phyloP scores from a whole-genome alignment of 2,329 filamentous ascomycete species.

The Fusarium sp. region DNA sequence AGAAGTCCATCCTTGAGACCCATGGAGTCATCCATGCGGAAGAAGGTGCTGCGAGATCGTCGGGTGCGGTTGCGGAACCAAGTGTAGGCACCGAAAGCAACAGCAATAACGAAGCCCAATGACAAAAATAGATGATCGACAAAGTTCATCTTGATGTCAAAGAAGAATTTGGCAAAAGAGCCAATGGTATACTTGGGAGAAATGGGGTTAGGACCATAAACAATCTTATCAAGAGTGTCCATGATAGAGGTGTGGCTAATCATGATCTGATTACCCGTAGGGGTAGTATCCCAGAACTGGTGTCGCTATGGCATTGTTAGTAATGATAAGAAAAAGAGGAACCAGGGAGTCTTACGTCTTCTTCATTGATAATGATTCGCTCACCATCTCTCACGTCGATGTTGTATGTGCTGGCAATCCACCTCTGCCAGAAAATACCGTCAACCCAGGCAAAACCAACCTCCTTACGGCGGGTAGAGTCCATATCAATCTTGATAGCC shows the following conservation, averaged over 20 bases:
- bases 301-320: slow-evolving; percentile 75
- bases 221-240: slow-evolving; percentile 82
- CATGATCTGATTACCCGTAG: slow-evolving; percentile 89
- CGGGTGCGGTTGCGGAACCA: slow-evolving; percentile 69
- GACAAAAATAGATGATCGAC: slow-evolving; percentile 71
- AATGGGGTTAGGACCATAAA: slow-evolving; percentile 77
- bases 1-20: slow-evolving; percentile 76
- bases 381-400: slow-evolving; percentile 90
- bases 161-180: slow-evolving; percentile 78
- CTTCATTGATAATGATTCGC: slow-evolving; percentile 94
- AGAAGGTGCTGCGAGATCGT: slow-evolving; percentile 68
- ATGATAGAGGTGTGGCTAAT: slow-evolving; percentile 91
- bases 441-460: slow-evolving; percentile 98
- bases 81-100: slow-evolving; percentile 65
- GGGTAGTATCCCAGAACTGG: slow-evolving; percentile 93
- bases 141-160: slow-evolving; percentile 71
- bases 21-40: slow-evolving; percentile 71
- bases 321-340: background rate
- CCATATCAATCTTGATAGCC: slow-evolving; percentile 91
- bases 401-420: slow-evolving; percentile 95
- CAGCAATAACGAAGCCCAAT: slow-evolving; percentile 68
- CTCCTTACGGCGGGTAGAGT: slow-evolving; percentile 86
- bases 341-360: slow-evolving; percentile 79
- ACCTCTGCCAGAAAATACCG: slow-evolving; percentile 96
- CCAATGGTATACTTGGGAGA: slow-evolving; percentile 83